Evolutionary conservation across 2,329 filamentous ascomycete genomes (phyloP), one percentile per base, ranked within the genome.

Genomic region (Drechmeria coniospora): DNA sequence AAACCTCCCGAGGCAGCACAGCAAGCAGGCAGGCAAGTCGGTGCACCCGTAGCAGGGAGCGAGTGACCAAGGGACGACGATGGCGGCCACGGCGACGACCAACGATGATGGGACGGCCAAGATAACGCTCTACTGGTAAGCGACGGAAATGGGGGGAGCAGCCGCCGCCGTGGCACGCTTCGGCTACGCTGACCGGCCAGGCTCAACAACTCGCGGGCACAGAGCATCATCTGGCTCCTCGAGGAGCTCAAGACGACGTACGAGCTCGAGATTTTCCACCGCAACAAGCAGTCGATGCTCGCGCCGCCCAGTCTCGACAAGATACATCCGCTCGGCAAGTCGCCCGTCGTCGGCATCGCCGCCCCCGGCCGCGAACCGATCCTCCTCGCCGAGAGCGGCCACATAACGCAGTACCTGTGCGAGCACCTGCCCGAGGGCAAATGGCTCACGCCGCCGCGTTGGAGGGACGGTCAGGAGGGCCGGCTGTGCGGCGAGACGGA

Each of bases 271-370:
- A 65, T 78, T 29, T 90, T 79, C 63, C 82, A 81, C 50, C 76
- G 86, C 29, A 48, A 61, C 36, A 56, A 53, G 30, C 44, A 58
- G 32, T 67, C 76, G 30, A 65, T 60, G 41, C 60, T 80, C n/a
- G 86, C 86, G 1, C 81, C 82, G 4, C 59, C 71, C 0, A 77
- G 80, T 43, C 65, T 94, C 25, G 75, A 79, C 44, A 63, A 81
- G 36, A 56, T 92, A 21, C 83, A 93, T 45, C 78, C 82, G 0
- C 63, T 94, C 4, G 87, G 87, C 35, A 93, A 93, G 50, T 84
- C 82, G 2, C 87, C 87, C 1, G 57, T 87, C 23, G 57, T 95
- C 37, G 69, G 68, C 7, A 60, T 94, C 14, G 44, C 58, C 1
- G 40, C 56, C 0, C 54, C 49, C 13, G 44, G 42, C 4, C 37